Conservation (phyloP, 2,329 filamentous ascomycete species). For the Tolypocladium endophyticum region DNA sequence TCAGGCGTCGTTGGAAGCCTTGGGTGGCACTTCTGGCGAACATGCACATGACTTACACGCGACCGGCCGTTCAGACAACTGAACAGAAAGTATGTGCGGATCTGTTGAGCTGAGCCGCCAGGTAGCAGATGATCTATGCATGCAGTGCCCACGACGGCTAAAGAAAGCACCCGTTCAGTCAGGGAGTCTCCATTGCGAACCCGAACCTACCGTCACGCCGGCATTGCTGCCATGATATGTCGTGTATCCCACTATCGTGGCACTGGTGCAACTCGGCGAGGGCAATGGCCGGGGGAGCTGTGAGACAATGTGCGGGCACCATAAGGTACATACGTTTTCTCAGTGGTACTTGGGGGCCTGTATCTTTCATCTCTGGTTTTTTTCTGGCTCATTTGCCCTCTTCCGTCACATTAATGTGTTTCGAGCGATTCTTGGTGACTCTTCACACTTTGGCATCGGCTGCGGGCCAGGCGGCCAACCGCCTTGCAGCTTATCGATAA, state of each 20-base stretch:
- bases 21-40: neutral
- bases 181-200: neutral
- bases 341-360: neutral
- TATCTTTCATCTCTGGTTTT: neutral
- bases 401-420: neutral
- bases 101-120: neutral
- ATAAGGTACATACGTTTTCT: neutral
- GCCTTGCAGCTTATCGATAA: slow-evolving; percentile 13
- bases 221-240: neutral
- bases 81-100: neutral
- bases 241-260: neutral
- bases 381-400: neutral
- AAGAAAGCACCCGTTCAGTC: too few relatives aligned
- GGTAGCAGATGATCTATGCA: neutral
- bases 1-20: neutral
- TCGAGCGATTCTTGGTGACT: too few relatives aligned
- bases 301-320: neutral
- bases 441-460: too few relatives aligned
- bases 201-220: neutral
- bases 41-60: neutral
- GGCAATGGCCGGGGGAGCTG: neutral
- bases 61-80: neutral
- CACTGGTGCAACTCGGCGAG: neutral
- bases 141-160: neutral
- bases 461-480: too few relatives aligned